phyloP scores from a whole-genome alignment of 768 basidiomycete genomes.

The Xanthoconium purpureum region DNA sequence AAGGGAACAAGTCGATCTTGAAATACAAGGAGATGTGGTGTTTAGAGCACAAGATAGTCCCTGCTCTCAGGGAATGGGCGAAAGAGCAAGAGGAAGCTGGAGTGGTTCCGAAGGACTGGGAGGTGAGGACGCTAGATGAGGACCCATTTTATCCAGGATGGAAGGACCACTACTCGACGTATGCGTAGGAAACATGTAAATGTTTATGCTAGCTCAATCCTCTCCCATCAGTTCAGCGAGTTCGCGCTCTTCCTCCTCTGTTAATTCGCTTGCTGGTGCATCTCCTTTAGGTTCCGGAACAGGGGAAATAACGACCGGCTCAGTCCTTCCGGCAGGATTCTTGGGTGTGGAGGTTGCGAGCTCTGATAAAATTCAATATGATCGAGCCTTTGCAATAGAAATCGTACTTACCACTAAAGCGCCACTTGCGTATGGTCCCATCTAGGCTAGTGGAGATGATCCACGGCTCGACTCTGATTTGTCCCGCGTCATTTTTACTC shows the following conservation, averaged over 20 bases:
- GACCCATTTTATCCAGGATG: conserved; percentile 52
- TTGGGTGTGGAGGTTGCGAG: conserved; percentile 26
- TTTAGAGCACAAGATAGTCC: conserved; percentile 43
- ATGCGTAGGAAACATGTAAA: conserved; percentile 6
- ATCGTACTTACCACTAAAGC: conserved; percentile 50
- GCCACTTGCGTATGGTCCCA: conserved; percentile 85
- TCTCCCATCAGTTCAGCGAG: conserved; percentile 72
- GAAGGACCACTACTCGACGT: conserved; percentile 29
- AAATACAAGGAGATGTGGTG: conserved; percentile 44
- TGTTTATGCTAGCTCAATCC: conserved; percentile 13
- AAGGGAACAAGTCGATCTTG: conserved; percentile 38
- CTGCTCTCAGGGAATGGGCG: conserved; percentile 45
- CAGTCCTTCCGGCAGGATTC: conserved; percentile 16
- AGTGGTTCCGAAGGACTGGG: conserved; percentile 46
- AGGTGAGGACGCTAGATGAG: conserved; percentile 48
- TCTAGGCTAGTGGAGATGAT: conserved; percentile 83
- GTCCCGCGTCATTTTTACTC: conserved; percentile 41
- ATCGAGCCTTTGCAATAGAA: neutral
- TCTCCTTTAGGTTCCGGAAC: conserved; percentile 28
- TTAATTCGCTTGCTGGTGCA: conserved; percentile 43
- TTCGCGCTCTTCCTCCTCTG: conserved; percentile 89
- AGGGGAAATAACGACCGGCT: conserved; percentile 22
- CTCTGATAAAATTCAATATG: conserved; percentile 15
- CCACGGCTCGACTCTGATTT: conserved; percentile 67
- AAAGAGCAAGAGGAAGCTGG: conserved; percentile 47